phyloP scores from a whole-genome alignment of 345 rosid genomes.

The Citrus cavaleriei region DNA sequence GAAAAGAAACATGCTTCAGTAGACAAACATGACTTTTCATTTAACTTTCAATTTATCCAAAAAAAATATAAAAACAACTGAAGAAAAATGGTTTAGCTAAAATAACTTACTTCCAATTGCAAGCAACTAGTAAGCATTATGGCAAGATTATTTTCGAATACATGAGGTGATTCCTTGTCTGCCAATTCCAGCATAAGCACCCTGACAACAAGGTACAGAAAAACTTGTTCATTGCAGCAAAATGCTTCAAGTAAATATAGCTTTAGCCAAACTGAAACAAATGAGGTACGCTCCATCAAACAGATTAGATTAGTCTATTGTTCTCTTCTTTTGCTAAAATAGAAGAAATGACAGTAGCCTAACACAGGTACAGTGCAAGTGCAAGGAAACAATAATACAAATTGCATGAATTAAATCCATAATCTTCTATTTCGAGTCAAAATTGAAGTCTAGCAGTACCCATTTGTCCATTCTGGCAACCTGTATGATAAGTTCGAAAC shows the following conservation, averaged over 20 bases:
- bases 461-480: background rate
- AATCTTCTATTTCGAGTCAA: background rate
- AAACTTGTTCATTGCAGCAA: background rate
- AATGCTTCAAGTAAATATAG: background rate
- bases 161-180: conserved; percentile 22
- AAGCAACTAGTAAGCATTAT: conserved; percentile 37
- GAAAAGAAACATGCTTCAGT: conserved; percentile 20
- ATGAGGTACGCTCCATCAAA: background rate
- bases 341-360: background rate
- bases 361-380: background rate
- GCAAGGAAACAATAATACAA: background rate
- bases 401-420: background rate
- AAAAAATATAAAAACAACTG: background rate
- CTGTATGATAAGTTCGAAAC: background rate
- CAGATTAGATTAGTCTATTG: background rate
- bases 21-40: background rate
- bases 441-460: background rate
- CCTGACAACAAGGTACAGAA: conserved; percentile 21
- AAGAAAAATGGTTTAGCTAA: background rate
- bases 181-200: conserved; percentile 46
- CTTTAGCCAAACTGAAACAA: background rate
- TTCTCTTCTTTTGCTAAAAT: background rate
- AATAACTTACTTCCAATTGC: conserved; percentile 53
- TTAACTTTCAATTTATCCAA: background rate
- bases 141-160: conserved; percentile 27